phyloP scores from a whole-genome alignment of 1,284 basidiomycete species.

The Schizophyllum commune region DNA sequence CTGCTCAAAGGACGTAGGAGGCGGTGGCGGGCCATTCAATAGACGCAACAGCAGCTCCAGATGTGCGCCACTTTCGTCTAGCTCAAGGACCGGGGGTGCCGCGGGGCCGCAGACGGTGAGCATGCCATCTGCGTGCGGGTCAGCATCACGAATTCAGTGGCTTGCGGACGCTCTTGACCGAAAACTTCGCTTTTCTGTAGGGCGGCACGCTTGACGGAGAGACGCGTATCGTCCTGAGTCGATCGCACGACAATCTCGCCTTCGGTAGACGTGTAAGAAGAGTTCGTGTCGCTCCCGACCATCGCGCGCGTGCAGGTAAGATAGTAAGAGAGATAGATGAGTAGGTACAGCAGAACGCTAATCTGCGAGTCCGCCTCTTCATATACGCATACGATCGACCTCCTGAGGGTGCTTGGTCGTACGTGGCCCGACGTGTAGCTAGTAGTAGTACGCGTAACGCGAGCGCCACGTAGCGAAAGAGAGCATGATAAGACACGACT shows the following conservation, averaged over 20 bases:
- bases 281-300: slow-evolving; percentile 15
- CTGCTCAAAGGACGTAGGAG: slow-evolving; percentile 23
- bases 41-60: slow-evolving; percentile 44
- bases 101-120: slow-evolving; percentile 28
- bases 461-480: slow-evolving; percentile 4
- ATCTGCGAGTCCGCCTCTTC: not conserved
- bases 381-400: not conserved
- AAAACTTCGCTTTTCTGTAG: slow-evolving; percentile 51
- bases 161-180: slow-evolving; percentile 18
- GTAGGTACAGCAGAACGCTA: not conserved
- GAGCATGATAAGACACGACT: slow-evolving; percentile 1
- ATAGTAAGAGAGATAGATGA: slow-evolving; percentile 12
- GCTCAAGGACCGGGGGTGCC: slow-evolving; percentile 29
- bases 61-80: slow-evolving; percentile 41
- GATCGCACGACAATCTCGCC: slow-evolving; percentile 49
- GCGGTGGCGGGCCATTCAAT: slow-evolving; percentile 37
- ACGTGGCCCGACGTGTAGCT: slow-evolving; percentile 5
- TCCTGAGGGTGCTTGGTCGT: not conserved
- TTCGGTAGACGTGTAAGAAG: slow-evolving; percentile 29
- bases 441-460: slow-evolving; percentile 1
- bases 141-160: slow-evolving; percentile 5
- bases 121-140: slow-evolving; percentile 44
- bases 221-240: slow-evolving; percentile 36
- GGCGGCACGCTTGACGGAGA: slow-evolving; percentile 37
- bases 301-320: slow-evolving; percentile 2